These are phyloP conservation scores for Solanum arcanum DNA, from an alignment of 257 asterid species.

Conservation along the genomic window DNA sequence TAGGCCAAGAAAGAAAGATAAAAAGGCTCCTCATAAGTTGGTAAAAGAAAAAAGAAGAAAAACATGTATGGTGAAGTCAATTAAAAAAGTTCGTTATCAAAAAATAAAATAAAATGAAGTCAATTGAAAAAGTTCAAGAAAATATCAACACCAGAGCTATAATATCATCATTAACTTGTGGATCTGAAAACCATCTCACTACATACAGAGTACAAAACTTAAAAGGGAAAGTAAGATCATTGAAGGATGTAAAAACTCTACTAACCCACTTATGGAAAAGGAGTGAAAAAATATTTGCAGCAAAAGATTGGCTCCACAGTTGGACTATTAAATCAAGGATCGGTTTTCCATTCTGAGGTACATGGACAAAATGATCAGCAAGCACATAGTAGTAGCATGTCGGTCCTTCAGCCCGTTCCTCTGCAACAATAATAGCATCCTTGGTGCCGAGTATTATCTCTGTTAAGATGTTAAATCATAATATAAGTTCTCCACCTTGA, in stretches of 20 bases:
- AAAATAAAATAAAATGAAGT: not conserved
- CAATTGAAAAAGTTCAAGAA: not conserved
- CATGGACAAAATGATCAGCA: slow-evolving; percentile 66
- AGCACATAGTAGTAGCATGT: slow-evolving; percentile 69
- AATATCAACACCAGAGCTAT: not conserved
- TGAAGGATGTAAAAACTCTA: not conserved
- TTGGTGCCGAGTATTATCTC: slow-evolving; percentile 60
- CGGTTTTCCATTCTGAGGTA: slow-evolving; percentile 55
- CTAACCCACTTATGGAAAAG: slow-evolving; percentile 96
- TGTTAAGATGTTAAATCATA: slow-evolving; percentile 14
- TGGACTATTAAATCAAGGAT: slow-evolving; percentile 49
- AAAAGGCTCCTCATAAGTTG: not conserved
- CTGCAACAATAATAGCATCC: slow-evolving; percentile 39
- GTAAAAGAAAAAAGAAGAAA: not conserved
- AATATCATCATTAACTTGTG: not conserved
- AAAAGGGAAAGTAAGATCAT: not conserved
- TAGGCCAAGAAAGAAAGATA: not conserved
- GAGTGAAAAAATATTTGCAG: slow-evolving; percentile 64
- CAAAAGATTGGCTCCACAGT: slow-evolving; percentile 98
- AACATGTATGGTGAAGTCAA: not conserved
- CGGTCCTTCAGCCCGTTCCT: slow-evolving; percentile 41
- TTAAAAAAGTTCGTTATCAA: not conserved
- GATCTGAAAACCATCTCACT: not conserved
- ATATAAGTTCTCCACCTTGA: not conserved
- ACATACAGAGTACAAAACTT: not conserved